A percentile compares a stretch with the other conserved stretches of the same genome.
These are phyloP conservation scores for Galerina marginata DNA, from an alignment of 768 basidiomycete genomes.

Conservation along the genomic window DNA sequence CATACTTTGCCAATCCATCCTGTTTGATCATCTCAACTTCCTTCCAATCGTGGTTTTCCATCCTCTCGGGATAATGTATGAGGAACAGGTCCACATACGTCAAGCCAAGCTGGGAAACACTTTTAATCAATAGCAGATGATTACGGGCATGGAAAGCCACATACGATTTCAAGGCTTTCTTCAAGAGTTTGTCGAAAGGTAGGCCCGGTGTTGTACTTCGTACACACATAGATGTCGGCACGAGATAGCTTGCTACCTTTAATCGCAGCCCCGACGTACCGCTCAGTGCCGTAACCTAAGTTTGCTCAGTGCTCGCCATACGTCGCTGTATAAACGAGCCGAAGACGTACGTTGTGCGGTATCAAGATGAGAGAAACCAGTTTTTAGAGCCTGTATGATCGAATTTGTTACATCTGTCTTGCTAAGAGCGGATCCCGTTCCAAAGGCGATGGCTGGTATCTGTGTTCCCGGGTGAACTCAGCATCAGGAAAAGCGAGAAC, in stretches of 20 bases:
- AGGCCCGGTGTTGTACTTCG: constrained; percentile 46
- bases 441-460: constrained; percentile 70
- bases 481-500: not conserved
- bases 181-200: no score
- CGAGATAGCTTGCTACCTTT: constrained; percentile 50
- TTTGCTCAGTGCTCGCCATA: not conserved
- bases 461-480: constrained; percentile 22
- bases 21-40: constrained; percentile 61
- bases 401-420: constrained; percentile 55
- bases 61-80: constrained; percentile 56
- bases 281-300: constrained; percentile 41
- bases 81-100: constrained; percentile 73
- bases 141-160: constrained; percentile 49
- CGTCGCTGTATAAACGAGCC: not conserved
- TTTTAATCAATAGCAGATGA: not conserved
- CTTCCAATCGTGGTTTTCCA: constrained; percentile 49
- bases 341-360: constrained; percentile 57
- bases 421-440: constrained; percentile 55
- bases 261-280: constrained; percentile 44
- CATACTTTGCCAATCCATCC: constrained; percentile 50
- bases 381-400: constrained; percentile 61
- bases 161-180: no score
- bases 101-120: constrained; percentile 55
- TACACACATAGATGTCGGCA: constrained; percentile 54
- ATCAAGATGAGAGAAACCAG: constrained; percentile 68